Base-by-base conservation (phyloP, 495 filamentous ascomycete genomes). In the Tuber melanosporum region DNA sequence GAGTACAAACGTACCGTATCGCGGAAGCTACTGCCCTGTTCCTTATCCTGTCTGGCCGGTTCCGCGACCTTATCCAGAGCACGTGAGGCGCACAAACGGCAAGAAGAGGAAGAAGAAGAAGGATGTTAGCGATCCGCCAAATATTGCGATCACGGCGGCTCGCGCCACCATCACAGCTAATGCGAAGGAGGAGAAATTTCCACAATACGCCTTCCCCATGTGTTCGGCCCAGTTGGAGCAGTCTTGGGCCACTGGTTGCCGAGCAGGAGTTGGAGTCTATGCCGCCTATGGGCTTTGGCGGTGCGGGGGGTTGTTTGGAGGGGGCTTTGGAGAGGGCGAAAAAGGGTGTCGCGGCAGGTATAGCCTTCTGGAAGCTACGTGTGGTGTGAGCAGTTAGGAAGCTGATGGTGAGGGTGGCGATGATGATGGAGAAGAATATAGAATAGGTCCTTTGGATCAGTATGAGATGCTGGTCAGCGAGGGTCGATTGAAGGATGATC, bases 401-500 rank as follows among this genome's bases (percentile, higher is more conserved):
- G 46, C 77, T 80, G 32, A 80, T 73, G 41, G 10, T 41, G 42
- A 26, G 39, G 70, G 71, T 71, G 26, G 39, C 41, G 19, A 36
- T 32, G 26, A 41, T 45, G 19, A 36, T 32, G 46, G 73, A 36
- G 22, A 49, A 70, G 43, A 26, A 47, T 44, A 66, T 66, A 73
- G 73, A 20, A 77, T 87, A 75, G 95, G 95, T 1, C 95, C 95
- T 1, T 85, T 98, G 79, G 87, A 89, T 71, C 95, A 98, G 84
- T 99, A 99, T 83, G 91, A 98, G 80, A 85, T 86, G 45, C 89
- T 95, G 69, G 94, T 99, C 20, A 85, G 88, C 62, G 84, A 86
- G 71, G 92, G 93, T 22, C 84, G 89, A 75, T 84, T 99, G 72
- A 87, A 91, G 73, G 92, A 98, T 84, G 95, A 99, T 82, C 88